Evolutionary conservation across 345 rosid species (phyloP), one percentile per base, ranked within the genome.

Genomic region (Eutrema heterophyllum): DNA sequence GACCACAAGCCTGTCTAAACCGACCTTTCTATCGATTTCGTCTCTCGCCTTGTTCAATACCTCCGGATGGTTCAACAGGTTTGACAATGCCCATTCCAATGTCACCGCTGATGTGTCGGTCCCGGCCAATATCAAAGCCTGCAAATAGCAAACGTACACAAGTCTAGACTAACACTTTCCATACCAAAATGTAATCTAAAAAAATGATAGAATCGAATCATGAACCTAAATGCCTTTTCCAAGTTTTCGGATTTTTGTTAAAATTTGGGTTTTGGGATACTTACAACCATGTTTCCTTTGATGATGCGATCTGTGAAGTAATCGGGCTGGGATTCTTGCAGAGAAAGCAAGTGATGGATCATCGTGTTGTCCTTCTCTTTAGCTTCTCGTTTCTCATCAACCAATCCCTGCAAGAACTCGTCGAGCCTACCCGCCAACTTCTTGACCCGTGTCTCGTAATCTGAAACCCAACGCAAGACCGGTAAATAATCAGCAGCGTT

Each of bases 271-370:
- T 55, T 32, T 56, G 7, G 14, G 43, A 0, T 3, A 72, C 84
- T 67, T 41, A 82, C 86, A 27, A 80, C 5, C 32, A 79, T 33
- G 35, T 75, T 74, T 18, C 88, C 90, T 82, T 88, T 86, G 70
- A 88, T 85, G 30, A 72, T 82, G 3, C 70, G 69, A 68, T 90
- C 89, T 0, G 77, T 65, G 71, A 83, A 83, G 74, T 80, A 80
- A 2, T 82, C 84, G 0, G 92, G 88, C 24, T 85, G 76, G 0
- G 86, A 70, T 56, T 83, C 77, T 58, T 87, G 92, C 43, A 83
- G 33, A n/a, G 83, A 63, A 59, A 91, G 87, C 9, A 91, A 67
- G 58, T 84, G 92, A 78, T 81, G 72, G 7, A 91, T 67, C 88
- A 85, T 72, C 0, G 70, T 82, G 21, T 81, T 75, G 3, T 45